A percentile compares a stretch with the other conserved stretches of the same genome.
Conservation (phyloP, 495 filamentous ascomycete species). For the Lophium mytilinum region DNA sequence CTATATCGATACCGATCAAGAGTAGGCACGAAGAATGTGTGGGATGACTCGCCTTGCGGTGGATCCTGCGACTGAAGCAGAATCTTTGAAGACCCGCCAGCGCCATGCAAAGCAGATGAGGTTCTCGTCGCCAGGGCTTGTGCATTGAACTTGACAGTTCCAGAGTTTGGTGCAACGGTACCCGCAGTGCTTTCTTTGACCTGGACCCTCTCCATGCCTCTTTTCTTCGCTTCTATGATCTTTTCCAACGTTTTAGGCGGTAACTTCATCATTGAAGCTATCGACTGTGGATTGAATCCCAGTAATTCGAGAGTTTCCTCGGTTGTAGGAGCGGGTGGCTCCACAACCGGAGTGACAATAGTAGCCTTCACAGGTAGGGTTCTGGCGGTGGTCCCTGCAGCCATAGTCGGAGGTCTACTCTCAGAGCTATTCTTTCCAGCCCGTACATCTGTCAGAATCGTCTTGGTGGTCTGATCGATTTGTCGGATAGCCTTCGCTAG, state of each 20-base stretch:
- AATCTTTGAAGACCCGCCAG: neutral
- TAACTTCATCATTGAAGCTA: neutral
- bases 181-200: neutral
- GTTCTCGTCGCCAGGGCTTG: neutral
- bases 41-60: neutral
- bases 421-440: neutral
- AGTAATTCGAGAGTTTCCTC: neutral
- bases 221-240: neutral
- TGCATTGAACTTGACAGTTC: neutral
- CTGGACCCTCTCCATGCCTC: neutral
- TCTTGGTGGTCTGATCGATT: slow-evolving; percentile 8
- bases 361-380: neutral
- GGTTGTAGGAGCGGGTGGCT: too few relatives aligned
- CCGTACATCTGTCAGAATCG: neutral
- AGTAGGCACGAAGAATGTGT: neutral
- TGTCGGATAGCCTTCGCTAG: slow-evolving; percentile 3
- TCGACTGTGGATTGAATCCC: neutral
- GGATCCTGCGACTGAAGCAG: neutral
- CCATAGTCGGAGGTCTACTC: neutral
- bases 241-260: neutral
- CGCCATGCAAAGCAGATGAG: too few relatives aligned
- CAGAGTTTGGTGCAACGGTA: neutral
- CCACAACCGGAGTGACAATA: neutral
- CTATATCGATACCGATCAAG: neutral
- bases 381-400: neutral